Conservation (phyloP, 1,284 basidiomycete species). For the Exobasidium rhododendri region DNA sequence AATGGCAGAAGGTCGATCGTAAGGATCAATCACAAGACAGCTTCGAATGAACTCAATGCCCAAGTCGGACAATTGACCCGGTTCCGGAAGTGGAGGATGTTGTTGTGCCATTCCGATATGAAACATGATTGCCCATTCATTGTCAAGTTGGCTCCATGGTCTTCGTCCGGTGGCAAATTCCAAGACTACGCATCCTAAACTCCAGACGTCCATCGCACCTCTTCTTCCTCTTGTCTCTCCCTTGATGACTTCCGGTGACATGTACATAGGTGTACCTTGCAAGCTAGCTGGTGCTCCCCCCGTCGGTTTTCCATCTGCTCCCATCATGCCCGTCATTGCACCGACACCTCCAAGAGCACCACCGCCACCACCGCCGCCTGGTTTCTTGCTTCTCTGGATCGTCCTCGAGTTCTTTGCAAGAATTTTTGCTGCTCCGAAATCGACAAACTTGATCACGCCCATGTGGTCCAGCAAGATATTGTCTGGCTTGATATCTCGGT, state of each 20-base stretch:
- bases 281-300: conserved; percentile 62
- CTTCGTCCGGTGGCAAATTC: conserved; percentile 95
- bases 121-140: conserved; percentile 99
- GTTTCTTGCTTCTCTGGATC: conserved; percentile 37
- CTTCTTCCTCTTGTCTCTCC: conserved; percentile 60
- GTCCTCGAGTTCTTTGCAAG: conserved; percentile 86
- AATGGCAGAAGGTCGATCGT: conserved; percentile 74
- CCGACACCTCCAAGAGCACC: conserved; percentile 12
- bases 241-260: conserved; percentile 98
- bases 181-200: conserved; percentile 89
- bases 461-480: conserved; percentile 93
- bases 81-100: conserved; percentile 89
- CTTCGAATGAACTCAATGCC: conserved; percentile 93
- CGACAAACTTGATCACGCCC: conserved; percentile 94
- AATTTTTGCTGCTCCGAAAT: conserved; percentile 98
- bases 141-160: conserved; percentile 97
- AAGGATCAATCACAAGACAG: conserved; percentile 84
- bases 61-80: conserved; percentile 78
- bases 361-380: conserved; percentile 15
- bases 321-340: conserved; percentile 55
- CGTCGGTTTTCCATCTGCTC: conserved; percentile 57
- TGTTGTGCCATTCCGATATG: conserved; percentile 96
- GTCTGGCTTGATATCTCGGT: conserved; percentile 97
- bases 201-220: conserved; percentile 99
- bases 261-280: conserved; percentile 99